These are phyloP conservation scores for Citrullus amarus DNA, from an alignment of 306 rosid genomes.

Conservation along the genomic window DNA sequence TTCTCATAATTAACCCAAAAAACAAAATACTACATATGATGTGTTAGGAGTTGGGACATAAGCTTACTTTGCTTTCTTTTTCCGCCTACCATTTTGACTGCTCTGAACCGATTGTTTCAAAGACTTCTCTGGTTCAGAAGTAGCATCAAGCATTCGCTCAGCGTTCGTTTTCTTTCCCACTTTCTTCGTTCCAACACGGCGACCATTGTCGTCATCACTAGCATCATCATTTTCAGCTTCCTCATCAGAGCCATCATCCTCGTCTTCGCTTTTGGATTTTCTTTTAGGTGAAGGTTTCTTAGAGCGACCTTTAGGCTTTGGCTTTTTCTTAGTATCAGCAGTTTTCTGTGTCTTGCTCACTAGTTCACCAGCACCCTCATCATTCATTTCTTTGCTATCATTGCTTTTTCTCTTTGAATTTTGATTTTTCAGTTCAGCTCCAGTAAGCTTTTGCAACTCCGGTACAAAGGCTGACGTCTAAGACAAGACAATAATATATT, in stretches of 20 bases:
- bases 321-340: constrained; percentile 30
- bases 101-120: constrained; percentile 34
- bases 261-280: constrained; percentile 28
- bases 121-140: constrained; percentile 28
- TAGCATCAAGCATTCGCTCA: constrained; percentile 9
- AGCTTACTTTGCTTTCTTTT: constrained; percentile 45
- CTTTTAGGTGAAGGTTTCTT: constrained; percentile 38
- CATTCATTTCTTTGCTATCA: constrained; percentile 20
- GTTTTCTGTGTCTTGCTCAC: constrained; percentile 21
- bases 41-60: constrained; percentile 11
- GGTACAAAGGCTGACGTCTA: constrained; percentile 93
- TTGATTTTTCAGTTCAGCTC: constrained; percentile 41
- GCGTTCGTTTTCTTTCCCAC: not conserved
- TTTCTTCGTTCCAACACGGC: constrained; percentile 28
- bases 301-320: constrained; percentile 36
- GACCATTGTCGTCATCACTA: constrained; percentile 2
- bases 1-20: not conserved
- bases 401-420: constrained; percentile 29
- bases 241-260: constrained; percentile 18
- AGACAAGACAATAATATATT: constrained; percentile 10
- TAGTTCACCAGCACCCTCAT: constrained; percentile 9
- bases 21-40: constrained; percentile 1
- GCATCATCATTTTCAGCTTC: constrained; percentile 19
- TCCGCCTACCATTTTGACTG: constrained; percentile 27
- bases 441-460: constrained; percentile 74